Base-by-base conservation (phyloP, 805 yeast genomes). In the Zygosaccharomyces kombuchaensis region DNA sequence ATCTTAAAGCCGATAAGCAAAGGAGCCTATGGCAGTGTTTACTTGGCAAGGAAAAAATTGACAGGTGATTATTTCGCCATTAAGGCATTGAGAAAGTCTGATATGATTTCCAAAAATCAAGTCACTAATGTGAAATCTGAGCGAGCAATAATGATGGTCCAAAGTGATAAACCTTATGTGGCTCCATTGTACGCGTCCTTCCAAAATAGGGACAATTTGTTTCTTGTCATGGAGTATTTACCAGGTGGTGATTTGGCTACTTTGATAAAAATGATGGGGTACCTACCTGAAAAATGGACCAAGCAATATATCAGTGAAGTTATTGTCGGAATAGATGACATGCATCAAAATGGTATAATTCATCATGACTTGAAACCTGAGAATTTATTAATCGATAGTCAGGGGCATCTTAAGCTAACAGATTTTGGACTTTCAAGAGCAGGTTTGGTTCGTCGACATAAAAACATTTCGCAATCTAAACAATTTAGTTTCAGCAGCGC, bases 11-110 rank as follows among this genome's bases (percentile, higher is more conserved):
- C 99, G 0, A 88, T 93, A 42, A 87, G 96, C 58, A 87, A 88
- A 59, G 99, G 99, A 34, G 99, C 99, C 0, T 93, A 90, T 72
- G 99, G 99, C 0, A 84, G 95, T 30, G 99, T 93, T 2, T 93
- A 82, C 64, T 72, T 93, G 7, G 90, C 96, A 0, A 80, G 82
- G 53, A 77, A 93, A 58, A 83, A 81, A 56, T 66, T 84, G 9
- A 91, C 97, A 0, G 96, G 97, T 4, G 99, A 95, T 52, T 86
- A 89, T 64, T 91, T 87, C 56, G 99, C 99, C 0, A 89, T 93
- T 51, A 93, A 93, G 63, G 93, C 88, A 10, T 69, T 93, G 51
- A 87, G 82, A 56, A 93, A 93, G 65, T 77, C 95, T 2, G 98
- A 93, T 65, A 93, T 93, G 98, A 82, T 93, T 49, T 91, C 96